Evolutionary conservation across 1,284 basidiomycete genomes (phyloP).

Genomic region (Leccinum fuscescens): DNA sequence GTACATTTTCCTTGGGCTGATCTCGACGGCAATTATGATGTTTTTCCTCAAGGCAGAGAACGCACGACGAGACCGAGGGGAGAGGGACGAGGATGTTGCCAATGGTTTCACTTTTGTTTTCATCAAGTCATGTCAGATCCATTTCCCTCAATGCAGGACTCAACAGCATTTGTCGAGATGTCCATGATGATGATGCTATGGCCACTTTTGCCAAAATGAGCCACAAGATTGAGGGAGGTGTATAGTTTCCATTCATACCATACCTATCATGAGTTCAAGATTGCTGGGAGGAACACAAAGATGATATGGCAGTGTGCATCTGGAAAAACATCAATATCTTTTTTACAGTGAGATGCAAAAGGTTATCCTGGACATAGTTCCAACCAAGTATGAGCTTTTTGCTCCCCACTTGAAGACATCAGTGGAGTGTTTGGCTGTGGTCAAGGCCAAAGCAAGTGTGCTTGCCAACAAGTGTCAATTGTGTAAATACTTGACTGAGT

Average conservation of each 20-base stretch:
- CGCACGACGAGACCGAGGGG: too few relatives aligned
- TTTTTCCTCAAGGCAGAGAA: too few relatives aligned
- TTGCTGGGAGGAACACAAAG: neutral
- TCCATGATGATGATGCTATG: neutral
- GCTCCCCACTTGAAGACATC: neutral
- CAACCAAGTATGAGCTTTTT: neutral
- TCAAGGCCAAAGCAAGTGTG: neutral
- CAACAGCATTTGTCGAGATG: neutral
- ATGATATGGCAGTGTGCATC: neutral
- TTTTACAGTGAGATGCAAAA: neutral
- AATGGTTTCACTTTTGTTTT: neutral
- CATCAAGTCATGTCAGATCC: neutral
- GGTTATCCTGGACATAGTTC: neutral
- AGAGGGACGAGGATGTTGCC: too few relatives aligned
- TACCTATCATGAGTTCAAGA: neutral
- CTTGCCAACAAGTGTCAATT: neutral
- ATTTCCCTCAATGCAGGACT: too few relatives aligned
- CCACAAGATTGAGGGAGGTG: neutral
- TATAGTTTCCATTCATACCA: neutral
- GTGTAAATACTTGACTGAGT: neutral
- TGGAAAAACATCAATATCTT: neutral
- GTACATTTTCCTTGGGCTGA: too few relatives aligned
- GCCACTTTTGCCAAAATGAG: neutral
- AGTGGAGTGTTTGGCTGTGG: neutral
- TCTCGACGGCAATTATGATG: too few relatives aligned